Evolutionary conservation across 1,139 yeast genomes (phyloP).

Genomic region (Blastobotrys raffinosifermentans): DNA sequence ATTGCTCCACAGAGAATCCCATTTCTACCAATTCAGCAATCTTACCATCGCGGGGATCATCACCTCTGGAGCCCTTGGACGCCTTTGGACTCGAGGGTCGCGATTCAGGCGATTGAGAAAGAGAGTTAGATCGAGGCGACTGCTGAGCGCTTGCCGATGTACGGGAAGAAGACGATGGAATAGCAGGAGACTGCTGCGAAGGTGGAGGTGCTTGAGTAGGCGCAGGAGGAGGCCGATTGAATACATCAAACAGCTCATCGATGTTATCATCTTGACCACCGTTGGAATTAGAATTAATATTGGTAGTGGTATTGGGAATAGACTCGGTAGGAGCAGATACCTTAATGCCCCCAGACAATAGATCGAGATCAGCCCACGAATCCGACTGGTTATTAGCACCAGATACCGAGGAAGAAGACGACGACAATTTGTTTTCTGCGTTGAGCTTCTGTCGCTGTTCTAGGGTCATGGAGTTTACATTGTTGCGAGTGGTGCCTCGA

Average conservation of each 20-base stretch:
- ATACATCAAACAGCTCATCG: conserved; percentile 32
- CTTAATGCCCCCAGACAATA: conserved; percentile 14
- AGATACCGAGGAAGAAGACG: not conserved
- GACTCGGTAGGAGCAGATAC: conserved; percentile 3
- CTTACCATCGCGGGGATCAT: conserved; percentile 42
- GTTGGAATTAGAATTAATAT: conserved; percentile 2
- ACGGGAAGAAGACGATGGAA: conserved; percentile 6
- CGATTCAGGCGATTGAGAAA: not conserved
- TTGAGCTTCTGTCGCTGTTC: conserved; percentile 23
- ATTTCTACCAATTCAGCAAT: conserved; percentile 72
- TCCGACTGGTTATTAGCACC: not conserved
- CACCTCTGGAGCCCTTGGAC: not conserved
- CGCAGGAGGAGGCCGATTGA: conserved; percentile 26
- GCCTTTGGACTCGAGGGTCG: not conserved
- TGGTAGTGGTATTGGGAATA: not conserved
- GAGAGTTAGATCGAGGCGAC: not conserved
- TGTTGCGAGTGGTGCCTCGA: conserved; percentile 7
- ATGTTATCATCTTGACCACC: conserved; percentile 11
- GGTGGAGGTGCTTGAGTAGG: conserved; percentile 9
- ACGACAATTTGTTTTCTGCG: conserved; percentile 9
- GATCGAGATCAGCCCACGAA: conserved; percentile 17
- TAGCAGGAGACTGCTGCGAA: conserved; percentile 8
- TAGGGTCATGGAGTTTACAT: conserved; percentile 19
- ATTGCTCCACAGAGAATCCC: conserved; percentile 63
- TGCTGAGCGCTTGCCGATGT: not conserved